Evolutionary conservation across 83 land plant species (phyloP), one percentile per base, ranked within the genome.

Genomic region (Thuja plicata): DNA sequence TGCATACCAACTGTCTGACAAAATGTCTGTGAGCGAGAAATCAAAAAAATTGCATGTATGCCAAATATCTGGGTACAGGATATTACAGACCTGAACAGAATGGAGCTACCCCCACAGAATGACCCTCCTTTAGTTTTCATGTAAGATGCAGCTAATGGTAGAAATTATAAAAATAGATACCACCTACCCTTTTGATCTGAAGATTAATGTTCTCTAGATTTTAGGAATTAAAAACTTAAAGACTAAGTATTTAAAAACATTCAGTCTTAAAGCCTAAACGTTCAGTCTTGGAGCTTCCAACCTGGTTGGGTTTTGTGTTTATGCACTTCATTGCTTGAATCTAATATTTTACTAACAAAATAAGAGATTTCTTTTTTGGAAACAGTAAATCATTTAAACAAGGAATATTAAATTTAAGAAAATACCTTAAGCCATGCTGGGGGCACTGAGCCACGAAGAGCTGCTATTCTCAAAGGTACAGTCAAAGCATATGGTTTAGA

Each of bases 361-460:
- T 7, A 66, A 66, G n/a, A 27, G n/a, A 62, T 62, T 5, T 62
- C 24, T 21, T 62, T 21, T 62, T 21, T 21, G 1, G 8, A 57
- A 84, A 60, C 84, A 83, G 17, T 48, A 19, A 35, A 43, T 30
- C 83, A 91, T 45, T 70, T 40, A 11, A n/a, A 15, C 70, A 80
- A 2, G 17, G 74, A 30, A 27, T 62, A 24, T 71, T 66, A 77
- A 34, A 30, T 85, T 17, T 15, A 50, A 54, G 30, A 73, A 30
- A 70, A 27, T 66, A 97, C 99, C 98, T 96, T 96, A 79, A 94
- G 50, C 99, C 99, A 97, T 15, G 94, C 92, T 77, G 97, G 95
- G 32, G 98, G 99, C 5, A 96, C 57, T 40, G 99, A 96, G 24
- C 94, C 95, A 2, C 94, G 94, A 32, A 96, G 95, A 66, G 96